phyloP scores from a whole-genome alignment of 345 rosid genomes.

The Lepidium sativum region DNA sequence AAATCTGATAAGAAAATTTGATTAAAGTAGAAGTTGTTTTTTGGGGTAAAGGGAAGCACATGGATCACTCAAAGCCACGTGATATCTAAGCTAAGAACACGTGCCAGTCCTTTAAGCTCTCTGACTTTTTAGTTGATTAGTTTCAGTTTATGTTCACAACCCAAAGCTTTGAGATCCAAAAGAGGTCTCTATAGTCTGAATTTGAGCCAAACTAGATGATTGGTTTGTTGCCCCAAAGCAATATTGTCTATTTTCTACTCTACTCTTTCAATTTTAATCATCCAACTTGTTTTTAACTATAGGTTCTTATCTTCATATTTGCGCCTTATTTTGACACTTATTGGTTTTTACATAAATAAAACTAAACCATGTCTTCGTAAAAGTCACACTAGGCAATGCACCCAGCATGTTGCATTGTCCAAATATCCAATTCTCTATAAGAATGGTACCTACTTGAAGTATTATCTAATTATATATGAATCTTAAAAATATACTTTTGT shows the following conservation, averaged over 20 bases:
- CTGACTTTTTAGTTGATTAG: constrained; percentile 28
- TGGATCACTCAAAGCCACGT: constrained; percentile 28
- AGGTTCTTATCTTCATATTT: constrained; percentile 6
- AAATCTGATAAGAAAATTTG: not conserved
- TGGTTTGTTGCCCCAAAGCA: constrained; percentile 20
- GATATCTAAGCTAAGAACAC: constrained; percentile 25
- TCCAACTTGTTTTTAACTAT: not conserved
- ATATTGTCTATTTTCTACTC: constrained; percentile 16
- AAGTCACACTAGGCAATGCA: constrained; percentile 20
- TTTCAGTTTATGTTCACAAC: constrained; percentile 15
- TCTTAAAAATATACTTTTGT: too few species aligned
- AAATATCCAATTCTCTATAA: not conserved
- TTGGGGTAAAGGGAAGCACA: constrained; percentile 26
- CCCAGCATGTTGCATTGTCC: constrained; percentile 17
- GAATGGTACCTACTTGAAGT: not conserved
- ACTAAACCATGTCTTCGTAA: constrained; percentile 6
- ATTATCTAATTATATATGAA: too few species aligned
- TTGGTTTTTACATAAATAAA: constrained; percentile 5
- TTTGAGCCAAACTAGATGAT: constrained; percentile 31
- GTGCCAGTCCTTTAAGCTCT: constrained; percentile 20
- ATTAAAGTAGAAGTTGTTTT: not conserved
- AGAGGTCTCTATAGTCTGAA: constrained; percentile 32
- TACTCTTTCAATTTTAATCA: not conserved
- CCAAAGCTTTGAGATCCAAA: constrained; percentile 28
- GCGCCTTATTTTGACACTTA: constrained; percentile 11